Conservation (phyloP, 1,284 basidiomycete genomes). For the Termitomyces sp. region DNA sequence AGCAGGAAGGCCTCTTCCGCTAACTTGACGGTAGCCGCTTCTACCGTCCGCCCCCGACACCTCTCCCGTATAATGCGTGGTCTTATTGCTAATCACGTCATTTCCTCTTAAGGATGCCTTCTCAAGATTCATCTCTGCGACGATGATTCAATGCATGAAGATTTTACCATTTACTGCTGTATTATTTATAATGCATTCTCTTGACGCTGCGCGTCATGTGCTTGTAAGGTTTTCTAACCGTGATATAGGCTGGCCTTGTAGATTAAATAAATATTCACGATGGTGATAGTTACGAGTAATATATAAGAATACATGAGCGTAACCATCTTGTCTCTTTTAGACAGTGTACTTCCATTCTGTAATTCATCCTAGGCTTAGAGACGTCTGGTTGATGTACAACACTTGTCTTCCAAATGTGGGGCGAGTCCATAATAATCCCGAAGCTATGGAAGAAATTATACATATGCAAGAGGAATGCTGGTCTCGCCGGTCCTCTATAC, state of each 20-base stretch:
- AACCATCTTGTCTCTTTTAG: too few species aligned
- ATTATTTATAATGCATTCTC: neutral
- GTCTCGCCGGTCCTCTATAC: neutral
- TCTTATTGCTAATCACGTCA: slow-evolving; percentile 12
- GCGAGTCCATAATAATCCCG: neutral
- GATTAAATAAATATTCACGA: neutral
- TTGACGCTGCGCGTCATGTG: slow-evolving; percentile 13
- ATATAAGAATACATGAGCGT: neutral
- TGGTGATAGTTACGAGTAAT: neutral
- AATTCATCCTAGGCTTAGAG: too few species aligned
- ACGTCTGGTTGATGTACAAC: neutral
- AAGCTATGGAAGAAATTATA: neutral
- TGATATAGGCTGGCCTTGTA: neutral
- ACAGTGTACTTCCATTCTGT: too few species aligned
- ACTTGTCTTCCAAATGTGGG: neutral
- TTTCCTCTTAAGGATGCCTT: neutral
- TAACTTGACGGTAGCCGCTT: neutral
- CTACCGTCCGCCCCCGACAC: slow-evolving; percentile 17
- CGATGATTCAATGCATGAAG: neutral
- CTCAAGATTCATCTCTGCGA: neutral
- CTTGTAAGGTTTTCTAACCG: slow-evolving; percentile 1
- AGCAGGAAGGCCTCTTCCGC: slow-evolving; percentile 19
- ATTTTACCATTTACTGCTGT: neutral
- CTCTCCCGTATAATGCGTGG: slow-evolving; percentile 24
- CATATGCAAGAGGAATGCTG: neutral